Percentiles rank a stretch among this genome's conserved stretches.
These are phyloP conservation scores for Nakaseomyces uthaithaninus DNA, from an alignment of 1,139 yeast species.

Conservation along the genomic window DNA sequence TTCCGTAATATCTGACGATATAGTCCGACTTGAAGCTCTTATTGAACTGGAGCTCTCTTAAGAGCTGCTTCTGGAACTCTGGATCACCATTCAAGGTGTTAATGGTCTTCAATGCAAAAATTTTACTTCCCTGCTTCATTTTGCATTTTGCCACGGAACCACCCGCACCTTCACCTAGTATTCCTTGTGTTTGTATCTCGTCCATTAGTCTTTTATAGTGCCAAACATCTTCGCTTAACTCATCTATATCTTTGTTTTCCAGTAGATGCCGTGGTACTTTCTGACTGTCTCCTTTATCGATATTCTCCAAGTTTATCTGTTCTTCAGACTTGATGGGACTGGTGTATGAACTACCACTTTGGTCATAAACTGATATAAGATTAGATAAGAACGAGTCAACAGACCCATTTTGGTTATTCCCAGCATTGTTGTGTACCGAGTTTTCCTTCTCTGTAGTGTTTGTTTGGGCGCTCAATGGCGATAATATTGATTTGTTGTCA, in stretches of 20 bases:
- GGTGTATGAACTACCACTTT: conserved; percentile 13
- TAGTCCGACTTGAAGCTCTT: conserved; percentile 72
- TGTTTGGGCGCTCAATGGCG: not conserved
- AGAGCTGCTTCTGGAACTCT: conserved; percentile 70
- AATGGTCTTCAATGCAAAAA: conserved; percentile 83
- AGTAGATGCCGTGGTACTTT: conserved; percentile 1
- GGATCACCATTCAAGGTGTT: conserved; percentile 66
- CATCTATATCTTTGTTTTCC: conserved; percentile 40
- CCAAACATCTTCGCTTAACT: conserved; percentile 76
- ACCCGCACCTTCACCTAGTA: conserved; percentile 90
- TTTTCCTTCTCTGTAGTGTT: not conserved
- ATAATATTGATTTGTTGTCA: not conserved
- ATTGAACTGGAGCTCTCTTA: conserved; percentile 84
- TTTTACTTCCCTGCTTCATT: conserved; percentile 43
- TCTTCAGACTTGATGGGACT: conserved; percentile 3
- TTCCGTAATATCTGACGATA: conserved; percentile 88
- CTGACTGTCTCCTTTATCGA: not conserved
- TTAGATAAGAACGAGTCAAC: conserved; percentile 23
- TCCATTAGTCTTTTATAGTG: conserved; percentile 49
- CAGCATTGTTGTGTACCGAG: not conserved
- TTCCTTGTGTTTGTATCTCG: conserved; percentile 53
- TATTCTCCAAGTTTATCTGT: not conserved
- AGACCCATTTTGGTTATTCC: conserved; percentile 10
- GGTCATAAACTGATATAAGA: conserved; percentile 22
- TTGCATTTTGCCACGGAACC: conserved; percentile 81